Base-by-base conservation (phyloP, 2,329 filamentous ascomycete genomes). In the Pseudogymnoascus sp. region DNA sequence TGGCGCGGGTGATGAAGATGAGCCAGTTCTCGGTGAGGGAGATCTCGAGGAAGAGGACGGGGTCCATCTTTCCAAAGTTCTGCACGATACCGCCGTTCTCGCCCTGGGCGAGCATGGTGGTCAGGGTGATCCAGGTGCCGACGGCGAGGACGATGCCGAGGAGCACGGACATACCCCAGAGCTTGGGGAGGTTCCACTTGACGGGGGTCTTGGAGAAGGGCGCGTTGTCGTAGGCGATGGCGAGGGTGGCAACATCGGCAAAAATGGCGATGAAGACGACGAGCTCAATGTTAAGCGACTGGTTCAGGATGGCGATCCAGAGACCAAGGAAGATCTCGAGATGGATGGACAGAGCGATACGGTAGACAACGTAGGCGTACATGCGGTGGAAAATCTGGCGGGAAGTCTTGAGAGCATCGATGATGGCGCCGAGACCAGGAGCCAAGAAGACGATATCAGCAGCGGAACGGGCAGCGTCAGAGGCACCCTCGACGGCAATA, bases 381-480 rank as follows among this genome's bases (percentile, higher is more conserved):
- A 96, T 96, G 72, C 92, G 90, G 80, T 96, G 91, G 83, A 96
- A 96, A 76, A 96, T 96, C 77, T 96, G 91, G 72, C 92, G 90
- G 34, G 91, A 93, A 69, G 90, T 96, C 82, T 96, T 96, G 70
- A 96, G 84, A 65, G 91, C 91, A 75, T 96, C 91, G 72, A 96
- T 96, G 76, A 96, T 96, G 67, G 91, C 90, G 77, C 91, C 92
- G 66, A 96, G 87, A 81, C 91, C 92, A 63, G 91, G 91, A 70
- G 90, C 91, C 75, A 96, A 85, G 84, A 96, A 96, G 71, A 96
- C 91, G 71, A 96, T 96, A 78, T 96, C 92, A 72, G 92, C 90
- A 69, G 91, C 91, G 65, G 91, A 95, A 69, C 91, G 90, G 72
- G 92, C 92, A 74, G 91, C 92, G 75, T 96, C 92, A 28, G 91